Conservation (phyloP, 441 rosid species). For the Erysimum cheiri region DNA sequence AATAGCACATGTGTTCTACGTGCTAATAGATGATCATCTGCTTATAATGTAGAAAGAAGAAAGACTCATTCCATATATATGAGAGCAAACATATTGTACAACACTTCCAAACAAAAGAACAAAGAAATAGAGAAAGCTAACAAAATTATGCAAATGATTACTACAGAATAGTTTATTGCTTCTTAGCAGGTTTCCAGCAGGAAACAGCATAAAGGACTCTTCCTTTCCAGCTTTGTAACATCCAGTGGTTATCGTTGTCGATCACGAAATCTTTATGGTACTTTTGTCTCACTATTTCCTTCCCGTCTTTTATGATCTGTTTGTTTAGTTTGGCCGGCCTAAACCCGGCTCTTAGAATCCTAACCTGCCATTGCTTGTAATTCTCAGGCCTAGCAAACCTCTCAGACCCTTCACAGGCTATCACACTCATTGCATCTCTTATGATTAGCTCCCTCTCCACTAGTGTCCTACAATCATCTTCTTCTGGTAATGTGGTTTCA, state of each 20-base stretch:
- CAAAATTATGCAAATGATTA: conserved; percentile 4
- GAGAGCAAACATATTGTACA: conserved; percentile 25
- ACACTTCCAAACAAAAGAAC: background rate
- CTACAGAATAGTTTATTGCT: conserved; percentile 19
- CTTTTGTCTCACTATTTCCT: conserved; percentile 31
- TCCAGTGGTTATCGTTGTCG: conserved; percentile 46
- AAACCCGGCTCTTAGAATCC: conserved; percentile 70
- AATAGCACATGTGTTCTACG: background rate
- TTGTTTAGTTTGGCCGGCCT: conserved; percentile 55
- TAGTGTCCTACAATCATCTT: conserved; percentile 60
- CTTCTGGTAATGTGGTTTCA: conserved; percentile 59
- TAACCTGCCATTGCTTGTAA: conserved; percentile 87
- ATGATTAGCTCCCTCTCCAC: conserved; percentile 67
- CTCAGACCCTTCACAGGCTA: conserved; percentile 84
- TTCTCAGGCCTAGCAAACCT: conserved; percentile 87
- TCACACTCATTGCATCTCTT: conserved; percentile 74
- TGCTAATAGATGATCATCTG: background rate
- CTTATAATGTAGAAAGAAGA: conserved; percentile 10
- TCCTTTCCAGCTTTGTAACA: conserved; percentile 55
- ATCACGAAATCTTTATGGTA: conserved; percentile 49
- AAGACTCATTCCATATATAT: conserved; percentile 8
- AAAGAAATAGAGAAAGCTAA: conserved; percentile 21
- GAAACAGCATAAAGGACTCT: conserved; percentile 48
- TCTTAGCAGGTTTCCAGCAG: conserved; percentile 55
- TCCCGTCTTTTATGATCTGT: conserved; percentile 46